These are phyloP conservation scores for Pleurotus djamor DNA, from an alignment of 768 basidiomycete species.

Conservation along the genomic window DNA sequence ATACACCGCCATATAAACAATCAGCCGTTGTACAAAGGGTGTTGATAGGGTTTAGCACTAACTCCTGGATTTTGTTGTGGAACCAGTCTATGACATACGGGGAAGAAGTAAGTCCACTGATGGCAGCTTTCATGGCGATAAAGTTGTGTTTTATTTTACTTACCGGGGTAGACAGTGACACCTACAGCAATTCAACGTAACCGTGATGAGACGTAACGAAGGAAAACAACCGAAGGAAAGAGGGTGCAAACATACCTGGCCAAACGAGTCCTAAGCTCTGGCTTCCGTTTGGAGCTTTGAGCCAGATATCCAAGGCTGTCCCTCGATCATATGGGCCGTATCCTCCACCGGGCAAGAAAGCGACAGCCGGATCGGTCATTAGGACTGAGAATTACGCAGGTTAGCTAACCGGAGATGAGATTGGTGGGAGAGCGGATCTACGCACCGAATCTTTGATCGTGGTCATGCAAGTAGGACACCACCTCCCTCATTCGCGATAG, in stretches of 20 bases:
- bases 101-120: background rate
- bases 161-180: conserved; percentile 58
- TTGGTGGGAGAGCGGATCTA: conserved; percentile 12
- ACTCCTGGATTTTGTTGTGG: conserved; percentile 49
- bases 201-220: background rate
- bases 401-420: background rate
- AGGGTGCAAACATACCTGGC: conserved; percentile 42
- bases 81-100: conserved; percentile 53
- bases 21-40: background rate
- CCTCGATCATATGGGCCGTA: conserved; percentile 60
- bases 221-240: background rate
- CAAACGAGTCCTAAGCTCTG: conserved; percentile 58
- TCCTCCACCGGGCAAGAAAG: conserved; percentile 39
- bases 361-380: conserved; percentile 76
- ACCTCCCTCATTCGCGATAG: conserved; percentile 61
- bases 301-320: conserved; percentile 48
- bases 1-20: background rate
- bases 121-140: background rate
- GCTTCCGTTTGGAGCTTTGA: conserved; percentile 62
- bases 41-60: conserved; percentile 12
- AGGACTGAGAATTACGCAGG: conserved; percentile 38
- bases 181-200: conserved; percentile 21
- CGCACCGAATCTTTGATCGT: conserved; percentile 56
- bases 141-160: background rate
- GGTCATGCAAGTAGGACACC: conserved; percentile 50